phyloP scores from a whole-genome alignment of 257 asterid species.

The Lavandula angustifolia region DNA sequence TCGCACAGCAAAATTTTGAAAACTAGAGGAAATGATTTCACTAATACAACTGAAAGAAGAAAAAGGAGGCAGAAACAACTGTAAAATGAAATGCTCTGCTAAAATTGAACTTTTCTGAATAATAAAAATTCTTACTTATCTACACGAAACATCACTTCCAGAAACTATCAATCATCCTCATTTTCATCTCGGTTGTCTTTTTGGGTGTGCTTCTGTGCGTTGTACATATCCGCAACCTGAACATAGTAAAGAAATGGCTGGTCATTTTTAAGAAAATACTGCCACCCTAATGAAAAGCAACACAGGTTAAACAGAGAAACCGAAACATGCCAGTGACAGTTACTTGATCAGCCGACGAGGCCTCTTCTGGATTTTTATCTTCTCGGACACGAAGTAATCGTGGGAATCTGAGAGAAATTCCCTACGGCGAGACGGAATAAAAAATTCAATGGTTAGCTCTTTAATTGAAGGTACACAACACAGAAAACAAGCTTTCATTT shows the following conservation, averaged over 20 bases:
- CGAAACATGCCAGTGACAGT: slow-evolving; percentile 23
- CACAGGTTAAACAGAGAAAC: not conserved
- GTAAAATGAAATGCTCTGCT: not conserved
- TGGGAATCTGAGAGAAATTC: slow-evolving; percentile 89
- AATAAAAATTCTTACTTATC: slow-evolving; percentile 11
- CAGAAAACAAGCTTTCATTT: not conserved
- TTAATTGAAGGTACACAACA: not conserved
- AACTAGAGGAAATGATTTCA: too few relatives aligned
- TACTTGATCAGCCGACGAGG: slow-evolving; percentile 86
- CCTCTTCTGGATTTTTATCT: slow-evolving; percentile 91
- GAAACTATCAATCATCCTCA: slow-evolving; percentile 54
- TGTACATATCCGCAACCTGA: slow-evolving; percentile 84
- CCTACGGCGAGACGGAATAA: slow-evolving; percentile 47
- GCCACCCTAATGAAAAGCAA: not conserved
- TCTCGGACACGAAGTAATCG: slow-evolving; percentile 79
- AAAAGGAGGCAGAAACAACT: slow-evolving; percentile 13
- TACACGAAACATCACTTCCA: slow-evolving; percentile 30
- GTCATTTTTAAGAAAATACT: not conserved
- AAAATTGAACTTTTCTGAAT: slow-evolving; percentile 19
- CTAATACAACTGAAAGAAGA: too few relatives aligned
- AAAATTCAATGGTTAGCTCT: not conserved
- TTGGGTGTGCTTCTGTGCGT: slow-evolving; percentile 62
- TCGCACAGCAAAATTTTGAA: too few relatives aligned
- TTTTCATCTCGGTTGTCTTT: slow-evolving; percentile 50
- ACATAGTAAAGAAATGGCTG: slow-evolving; percentile 28